Percentiles rank a stretch among this genome's conserved stretches.
phyloP scores from a whole-genome alignment of 1,139 yeast species.

The Geotrichum carabidarum region DNA sequence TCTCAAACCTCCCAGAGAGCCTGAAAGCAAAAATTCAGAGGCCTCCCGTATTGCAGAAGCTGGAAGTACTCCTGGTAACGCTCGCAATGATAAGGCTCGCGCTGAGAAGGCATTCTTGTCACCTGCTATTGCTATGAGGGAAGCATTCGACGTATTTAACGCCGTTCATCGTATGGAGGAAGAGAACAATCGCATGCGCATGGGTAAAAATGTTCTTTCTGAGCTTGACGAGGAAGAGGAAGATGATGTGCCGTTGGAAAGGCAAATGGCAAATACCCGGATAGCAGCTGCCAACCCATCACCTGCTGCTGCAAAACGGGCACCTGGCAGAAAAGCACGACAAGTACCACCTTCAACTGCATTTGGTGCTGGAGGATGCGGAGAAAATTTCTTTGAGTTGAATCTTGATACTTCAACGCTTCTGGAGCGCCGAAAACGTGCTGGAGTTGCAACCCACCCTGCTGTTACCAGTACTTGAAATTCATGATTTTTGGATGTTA shows the following conservation, averaged over 20 bases:
- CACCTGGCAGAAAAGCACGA: too few relatives aligned
- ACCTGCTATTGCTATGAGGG: slow-evolving; percentile 90
- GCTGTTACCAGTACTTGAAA: too few relatives aligned
- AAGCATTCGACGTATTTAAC: slow-evolving; percentile 89
- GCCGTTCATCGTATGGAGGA: slow-evolving; percentile 93
- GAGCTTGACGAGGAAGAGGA: slow-evolving; percentile 18
- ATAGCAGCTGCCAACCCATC: background rate
- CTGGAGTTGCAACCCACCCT: background rate
- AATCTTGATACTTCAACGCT: slow-evolving; percentile 17
- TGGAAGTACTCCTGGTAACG: slow-evolving; percentile 23
- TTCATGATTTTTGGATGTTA: too few relatives aligned
- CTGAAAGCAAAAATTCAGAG: background rate
- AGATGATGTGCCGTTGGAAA: slow-evolving; percentile 5
- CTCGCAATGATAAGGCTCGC: background rate
- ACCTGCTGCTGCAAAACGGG: too few relatives aligned
- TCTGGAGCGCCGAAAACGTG: slow-evolving; percentile 16
- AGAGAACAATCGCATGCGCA: slow-evolving; percentile 49
- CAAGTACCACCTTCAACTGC: too few relatives aligned
- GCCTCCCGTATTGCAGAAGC: slow-evolving; percentile 7
- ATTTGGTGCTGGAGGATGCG: background rate
- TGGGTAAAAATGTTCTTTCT: slow-evolving; percentile 24
- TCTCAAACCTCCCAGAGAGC: background rate
- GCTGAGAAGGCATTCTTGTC: slow-evolving; percentile 46
- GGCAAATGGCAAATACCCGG: background rate
- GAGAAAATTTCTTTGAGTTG: slow-evolving; percentile 17